Base-by-base conservation (phyloP, 2,329 filamentous ascomycete genomes). In the Trichoderma sp. region DNA sequence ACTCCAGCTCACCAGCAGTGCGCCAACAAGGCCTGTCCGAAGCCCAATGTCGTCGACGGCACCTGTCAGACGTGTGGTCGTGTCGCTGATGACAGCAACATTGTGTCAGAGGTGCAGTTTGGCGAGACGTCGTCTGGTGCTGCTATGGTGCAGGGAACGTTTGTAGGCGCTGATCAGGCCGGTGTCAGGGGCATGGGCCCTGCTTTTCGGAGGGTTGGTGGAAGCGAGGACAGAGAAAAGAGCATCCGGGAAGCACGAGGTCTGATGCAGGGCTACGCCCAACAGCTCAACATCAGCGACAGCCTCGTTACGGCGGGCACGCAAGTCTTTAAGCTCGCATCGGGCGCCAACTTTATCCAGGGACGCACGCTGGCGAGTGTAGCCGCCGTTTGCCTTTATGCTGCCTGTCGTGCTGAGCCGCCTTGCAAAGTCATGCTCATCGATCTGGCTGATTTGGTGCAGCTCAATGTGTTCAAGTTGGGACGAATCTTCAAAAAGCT, bases 401-500 rank as follows among this genome's bases (percentile, higher is more conserved):
- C 93, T 67, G 93, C 93, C 16, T 97, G 93, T 76, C 89, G 96
- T 70, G 88, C 91, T 66, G 89, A 92, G 71, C 87, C 88, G 54
- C 89, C 90, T 28, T 97, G 96, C 77, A 91, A 90, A 52, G 86
- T 96, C 73, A 94, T 99, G 91, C 86, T 99, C 54, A 98, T 99
- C 78, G 96, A 99, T 77, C 89, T 99, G 76, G 93, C 96, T 14
- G 96, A 99, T 77, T 85, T 95, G 70, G 82, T 85, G 67, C 86
- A 87, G 82, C 88, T 96, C 77, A 97, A 97, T 74, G 95, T 99
- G 28, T 99, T 97, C 81, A 91, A 92, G 71, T 86, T 99, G 16
- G 96, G 96, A 52, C 90, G 92, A 71, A 92, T 93, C 32, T 98
- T 97, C 85, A 97, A 96, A 78, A 89, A 89, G 49, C 86, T 97